Percentiles rank a stretch among this genome's conserved stretches.
Evolutionary conservation across 257 asterid genomes (phyloP).

Genomic region (Osmanthus fragrans): DNA sequence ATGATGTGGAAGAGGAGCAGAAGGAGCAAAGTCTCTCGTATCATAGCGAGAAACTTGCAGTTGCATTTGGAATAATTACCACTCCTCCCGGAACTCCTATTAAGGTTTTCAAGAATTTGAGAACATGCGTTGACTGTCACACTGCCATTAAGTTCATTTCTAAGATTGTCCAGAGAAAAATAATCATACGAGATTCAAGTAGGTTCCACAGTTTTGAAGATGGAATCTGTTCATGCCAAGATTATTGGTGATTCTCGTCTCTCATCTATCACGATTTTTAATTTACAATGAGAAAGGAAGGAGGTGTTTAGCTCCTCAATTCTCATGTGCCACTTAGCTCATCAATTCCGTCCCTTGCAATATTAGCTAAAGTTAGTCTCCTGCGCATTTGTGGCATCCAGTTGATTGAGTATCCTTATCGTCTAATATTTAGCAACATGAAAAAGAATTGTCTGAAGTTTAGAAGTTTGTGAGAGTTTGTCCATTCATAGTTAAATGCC

Average conservation of each 20-base stretch:
- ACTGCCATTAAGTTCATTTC: conserved; percentile 71
- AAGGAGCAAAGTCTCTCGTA: conserved; percentile 58
- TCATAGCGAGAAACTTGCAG: conserved; percentile 80
- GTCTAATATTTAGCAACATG: too few species aligned
- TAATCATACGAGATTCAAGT: conserved; percentile 60
- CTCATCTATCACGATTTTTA: neutral
- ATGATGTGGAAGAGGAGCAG: conserved; percentile 84
- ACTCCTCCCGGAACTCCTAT: conserved; percentile 49
- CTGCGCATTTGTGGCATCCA: too few species aligned
- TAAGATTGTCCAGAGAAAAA: conserved; percentile 51
- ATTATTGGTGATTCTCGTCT: conserved; percentile 34
- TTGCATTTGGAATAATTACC: conserved; percentile 64
- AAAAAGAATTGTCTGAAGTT: too few species aligned
- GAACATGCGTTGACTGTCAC: conserved; percentile 84
- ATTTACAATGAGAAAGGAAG: neutral
- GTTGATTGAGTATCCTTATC: too few species aligned
- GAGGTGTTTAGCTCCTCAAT: neutral
- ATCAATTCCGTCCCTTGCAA: too few species aligned
- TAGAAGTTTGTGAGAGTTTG: too few species aligned
- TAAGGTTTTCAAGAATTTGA: conserved; percentile 74
- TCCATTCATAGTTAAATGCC: too few species aligned
- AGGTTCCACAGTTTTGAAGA: conserved; percentile 67
- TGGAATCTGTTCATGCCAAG: conserved; percentile 67
- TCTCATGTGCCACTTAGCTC: neutral
- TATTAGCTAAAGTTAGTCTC: too few species aligned